Evolutionary conservation across 371 early-diverging fungal genomes (phyloP).

Genomic region (Syncephalastrum monosporum): DNA sequence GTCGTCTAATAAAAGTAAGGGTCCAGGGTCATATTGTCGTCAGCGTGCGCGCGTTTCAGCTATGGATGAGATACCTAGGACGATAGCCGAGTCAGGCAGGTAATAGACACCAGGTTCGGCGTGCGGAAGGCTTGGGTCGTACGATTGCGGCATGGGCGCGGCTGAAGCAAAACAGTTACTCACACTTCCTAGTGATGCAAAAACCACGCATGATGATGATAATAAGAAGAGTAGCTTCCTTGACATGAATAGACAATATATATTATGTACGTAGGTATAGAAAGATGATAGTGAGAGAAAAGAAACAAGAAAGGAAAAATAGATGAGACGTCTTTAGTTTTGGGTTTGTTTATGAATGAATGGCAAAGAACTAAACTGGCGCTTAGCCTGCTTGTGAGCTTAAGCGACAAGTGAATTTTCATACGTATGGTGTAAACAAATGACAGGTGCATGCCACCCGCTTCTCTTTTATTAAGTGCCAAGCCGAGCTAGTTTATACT

Average conservation of each 20-base stretch:
- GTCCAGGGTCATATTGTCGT: neutral
- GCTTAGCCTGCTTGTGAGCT: neutral
- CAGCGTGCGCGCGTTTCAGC: neutral
- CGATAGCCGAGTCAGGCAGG: constrained; percentile 34
- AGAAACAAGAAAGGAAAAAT: constrained; percentile 8
- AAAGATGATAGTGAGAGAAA: neutral
- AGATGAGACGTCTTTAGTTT: neutral
- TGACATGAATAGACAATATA: neutral
- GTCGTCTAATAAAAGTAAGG: constrained; percentile 24
- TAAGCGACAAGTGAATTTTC: neutral
- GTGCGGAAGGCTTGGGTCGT: neutral
- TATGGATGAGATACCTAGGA: constrained; percentile 19
- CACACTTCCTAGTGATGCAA: neutral
- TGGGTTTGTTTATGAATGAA: too few relatives aligned
- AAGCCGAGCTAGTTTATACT: too few relatives aligned
- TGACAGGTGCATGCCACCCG: too few relatives aligned
- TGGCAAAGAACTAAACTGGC: too few relatives aligned
- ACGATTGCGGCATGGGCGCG: neutral
- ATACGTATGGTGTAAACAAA: neutral
- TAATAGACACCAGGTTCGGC: constrained; percentile 27
- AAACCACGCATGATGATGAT: neutral
- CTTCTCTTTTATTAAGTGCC: too few relatives aligned
- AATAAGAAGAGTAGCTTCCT: neutral
- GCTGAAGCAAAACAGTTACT: neutral
- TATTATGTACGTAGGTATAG: neutral